Evolutionary conservation across 2,329 filamentous ascomycete genomes (phyloP), one percentile per base, ranked within the genome.

Genomic region (Bipolaris bicolor): DNA sequence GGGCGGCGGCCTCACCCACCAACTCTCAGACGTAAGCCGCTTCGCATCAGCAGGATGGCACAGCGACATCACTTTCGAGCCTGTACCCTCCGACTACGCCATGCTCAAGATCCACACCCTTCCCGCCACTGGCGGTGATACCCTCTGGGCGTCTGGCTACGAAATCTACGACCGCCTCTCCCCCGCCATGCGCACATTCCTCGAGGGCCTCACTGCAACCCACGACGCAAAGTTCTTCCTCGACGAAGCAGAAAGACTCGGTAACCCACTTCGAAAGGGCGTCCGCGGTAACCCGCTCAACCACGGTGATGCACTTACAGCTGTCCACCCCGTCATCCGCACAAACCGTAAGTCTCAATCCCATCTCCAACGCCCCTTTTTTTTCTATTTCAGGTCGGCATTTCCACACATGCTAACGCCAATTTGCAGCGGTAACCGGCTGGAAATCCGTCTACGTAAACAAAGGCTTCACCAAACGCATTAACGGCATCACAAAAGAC

Each of bases 241-340:
- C 4, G 67, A 72, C 1, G 69, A 72, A 48, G 68, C 69, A 5
- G 61, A 62, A 20, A 51, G 69, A 11, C 46, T 71, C 2, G 69
- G 69, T 7, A 72, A 71, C 31, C 69, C 69, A 10, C 62, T 73
- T 18, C 55, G 71, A 7, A 70, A 69, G 52, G 65, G 57, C 3
- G 52, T 67, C n/a, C 49, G 70, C 40, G 84, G 84, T 2, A 77
- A 81, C 1, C 83, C 84, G 0, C 76, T 82, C 63, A 88, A 88
- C 67, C 71, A 82, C 2, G 86, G 85, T 5, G 71, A 71, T 4
- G 75, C 79, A 0, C 73, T 88, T 22, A 77, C 74, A 15, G 80
- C 85, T 0, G 73, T 81, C 0, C 85, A 88, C 64, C 85, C 85
- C 0, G 79, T 88, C 1, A 78, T 88, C 2, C 80, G 85, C n/a